phyloP scores from a whole-genome alignment of 331 rosid species.

The Malus hybrid region DNA sequence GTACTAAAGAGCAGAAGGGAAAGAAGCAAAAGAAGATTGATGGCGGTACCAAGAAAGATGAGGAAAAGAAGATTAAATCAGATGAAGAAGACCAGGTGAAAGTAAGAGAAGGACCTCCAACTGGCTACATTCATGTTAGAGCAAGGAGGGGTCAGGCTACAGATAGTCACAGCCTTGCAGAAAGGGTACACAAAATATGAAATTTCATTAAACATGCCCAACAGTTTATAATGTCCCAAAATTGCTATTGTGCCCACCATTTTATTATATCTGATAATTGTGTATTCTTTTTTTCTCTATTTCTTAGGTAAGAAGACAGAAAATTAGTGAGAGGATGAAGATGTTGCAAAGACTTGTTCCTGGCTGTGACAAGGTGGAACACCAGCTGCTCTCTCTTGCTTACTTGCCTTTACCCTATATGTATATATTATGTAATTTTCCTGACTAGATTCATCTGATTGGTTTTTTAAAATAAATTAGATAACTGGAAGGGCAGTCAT shows the following conservation, averaged over 20 bases:
- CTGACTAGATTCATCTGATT: conserved; percentile 43
- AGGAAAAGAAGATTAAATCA: conserved; percentile 26
- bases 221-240: background rate
- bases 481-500: conserved; percentile 86
- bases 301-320: conserved; percentile 84
- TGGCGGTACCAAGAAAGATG: conserved; percentile 25
- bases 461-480: conserved; percentile 27
- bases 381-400: background rate
- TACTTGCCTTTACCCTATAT: background rate
- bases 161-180: conserved; percentile 99
- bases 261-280: background rate
- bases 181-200: conserved; percentile 51
- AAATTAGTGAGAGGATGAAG: conserved; percentile 92
- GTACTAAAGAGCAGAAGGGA: conserved; percentile 20
- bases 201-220: background rate
- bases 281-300: background rate
- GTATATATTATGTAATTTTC: background rate
- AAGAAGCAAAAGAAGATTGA: conserved; percentile 54
- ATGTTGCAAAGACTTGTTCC: conserved; percentile 79
- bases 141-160: conserved; percentile 99
- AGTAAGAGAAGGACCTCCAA: conserved; percentile 51
- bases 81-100: conserved; percentile 39
- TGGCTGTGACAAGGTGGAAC: conserved; percentile 78
- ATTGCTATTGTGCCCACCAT: background rate
- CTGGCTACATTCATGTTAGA: conserved; percentile 88